Evolutionary conservation across 1,139 yeast genomes (phyloP), one percentile per base, ranked within the genome.

Genomic region (Meyerozyma elateridarum): DNA sequence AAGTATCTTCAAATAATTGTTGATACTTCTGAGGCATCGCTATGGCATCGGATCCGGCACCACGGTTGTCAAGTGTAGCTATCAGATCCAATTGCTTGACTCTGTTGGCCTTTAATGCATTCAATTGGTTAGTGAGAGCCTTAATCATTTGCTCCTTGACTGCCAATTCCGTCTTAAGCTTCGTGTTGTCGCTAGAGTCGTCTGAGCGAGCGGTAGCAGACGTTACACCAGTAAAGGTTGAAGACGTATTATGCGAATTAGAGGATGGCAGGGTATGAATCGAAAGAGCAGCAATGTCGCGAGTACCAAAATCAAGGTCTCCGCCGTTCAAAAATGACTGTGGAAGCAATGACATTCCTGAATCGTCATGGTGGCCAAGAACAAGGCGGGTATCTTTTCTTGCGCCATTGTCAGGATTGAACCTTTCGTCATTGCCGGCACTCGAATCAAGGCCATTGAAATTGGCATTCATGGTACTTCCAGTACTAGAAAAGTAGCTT

Each of bases 1-100:
- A 62, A 45, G 78, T 59, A 40, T 73, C 73, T 38, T 61, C 61
- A 45, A 72, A 76, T 27, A 73, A 45, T 36, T 68, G 68, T 43
- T 61, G 66, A 39, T 71, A 70, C 35, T 67, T 69, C 28, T 56
- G 56, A 2, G 76, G 75, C 25, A 70, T 45, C 30, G 52, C 56
- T 33, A 51, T 45, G 15, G 31, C 13, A 13, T 22, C 25, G 5
- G 25, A 12, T 24, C 27, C 25, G 8, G 25, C 13, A 12, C 25
- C 11, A 22, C 13, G 15, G 13, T n/a, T 5, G 11, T 15, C 25
- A 22, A 22, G n/a, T 11, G 11, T 22, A 12, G 25, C 13, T 22
- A 9, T 19, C 20, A 8, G 20, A 8, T 19, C 24, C 28, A 37
- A 22, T 24, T 31, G 36, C 30, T 39, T 40, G n/a, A 40, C 22